Conservation (phyloP, 176 grass and related monocot genomes). For the Areca catechu region DNA sequence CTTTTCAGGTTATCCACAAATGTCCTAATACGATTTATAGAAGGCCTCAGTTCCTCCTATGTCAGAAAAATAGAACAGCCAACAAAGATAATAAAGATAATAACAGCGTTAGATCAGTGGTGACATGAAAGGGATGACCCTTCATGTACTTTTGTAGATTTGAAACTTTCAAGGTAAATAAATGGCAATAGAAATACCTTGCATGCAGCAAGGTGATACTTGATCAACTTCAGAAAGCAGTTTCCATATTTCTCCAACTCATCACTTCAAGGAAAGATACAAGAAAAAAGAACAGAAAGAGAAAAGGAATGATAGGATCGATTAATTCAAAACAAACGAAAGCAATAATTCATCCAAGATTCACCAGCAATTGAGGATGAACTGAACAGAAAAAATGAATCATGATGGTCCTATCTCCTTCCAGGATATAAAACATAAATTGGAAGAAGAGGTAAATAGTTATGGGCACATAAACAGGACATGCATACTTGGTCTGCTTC, state of each 20-base stretch:
- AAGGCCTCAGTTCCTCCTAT: constrained; percentile 56
- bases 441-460: too few relatives aligned
- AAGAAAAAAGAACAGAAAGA: too few relatives aligned
- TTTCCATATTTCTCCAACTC: constrained; percentile 74
- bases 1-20: constrained; percentile 80
- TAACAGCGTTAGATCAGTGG: constrained; percentile 12
- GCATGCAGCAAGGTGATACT: constrained; percentile 60
- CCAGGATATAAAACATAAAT: too few relatives aligned
- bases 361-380: background rate
- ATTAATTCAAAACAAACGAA: too few relatives aligned
- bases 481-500: constrained; percentile 61
- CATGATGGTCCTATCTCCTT: too few relatives aligned
- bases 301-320: too few relatives aligned
- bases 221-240: constrained; percentile 69
- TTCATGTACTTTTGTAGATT: too few relatives aligned
- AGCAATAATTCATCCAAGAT: too few relatives aligned
- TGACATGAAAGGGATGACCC: too few relatives aligned
- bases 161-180: background rate
- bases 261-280: constrained; percentile 33
- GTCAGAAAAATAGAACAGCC: constrained; percentile 17
- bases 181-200: constrained; percentile 45
- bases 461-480: too few relatives aligned
- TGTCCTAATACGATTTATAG: constrained; percentile 42
- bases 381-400: background rate
- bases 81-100: constrained; percentile 2